A percentile compares a stretch with the other conserved stretches of the same genome.
Conservation (phyloP, 495 filamentous ascomycete genomes). For the Chaetomium fimeti region DNA sequence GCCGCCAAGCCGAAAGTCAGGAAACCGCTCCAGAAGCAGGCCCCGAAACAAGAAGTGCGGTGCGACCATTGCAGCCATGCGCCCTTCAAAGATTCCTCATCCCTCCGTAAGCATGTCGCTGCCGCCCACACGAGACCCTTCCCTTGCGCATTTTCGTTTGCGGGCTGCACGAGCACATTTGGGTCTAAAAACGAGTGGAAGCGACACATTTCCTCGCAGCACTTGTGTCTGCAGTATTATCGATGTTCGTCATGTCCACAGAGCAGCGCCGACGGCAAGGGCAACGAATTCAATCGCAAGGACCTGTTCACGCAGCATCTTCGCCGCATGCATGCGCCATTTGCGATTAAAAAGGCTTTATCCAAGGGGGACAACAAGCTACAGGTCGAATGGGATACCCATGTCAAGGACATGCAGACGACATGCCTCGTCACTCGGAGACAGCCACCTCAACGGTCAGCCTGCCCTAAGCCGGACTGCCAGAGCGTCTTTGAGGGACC, state of each 20-base stretch:
- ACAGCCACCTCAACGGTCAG: conserved; percentile 61
- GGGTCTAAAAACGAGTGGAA: conserved; percentile 94
- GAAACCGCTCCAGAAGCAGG: conserved; percentile 51
- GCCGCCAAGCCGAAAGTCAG: conserved; percentile 46
- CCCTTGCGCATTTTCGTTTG: conserved; percentile 77
- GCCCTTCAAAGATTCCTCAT: conserved; percentile 59
- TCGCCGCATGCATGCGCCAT: conserved; percentile 81
- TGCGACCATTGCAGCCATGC: conserved; percentile 56
- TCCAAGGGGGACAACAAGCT: conserved; percentile 54
- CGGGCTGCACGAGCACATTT: conserved; percentile 83
- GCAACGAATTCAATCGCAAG: conserved; percentile 77
- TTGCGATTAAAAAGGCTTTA: conserved; percentile 48
- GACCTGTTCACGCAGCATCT: conserved; percentile 94
- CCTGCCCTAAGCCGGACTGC: conserved; percentile 71
- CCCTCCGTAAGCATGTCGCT: conserved; percentile 58
- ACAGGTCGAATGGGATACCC: conserved; percentile 54
- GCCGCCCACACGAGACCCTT: conserved; percentile 69
- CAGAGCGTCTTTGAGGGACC: conserved; percentile 62
- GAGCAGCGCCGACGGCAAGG: conserved; percentile 58
- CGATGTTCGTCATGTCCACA: conserved; percentile 72
- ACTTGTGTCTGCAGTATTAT: conserved; percentile 81
- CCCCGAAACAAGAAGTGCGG: conserved; percentile 54
- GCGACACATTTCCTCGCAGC: conserved; percentile 84
- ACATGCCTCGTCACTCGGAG: conserved; percentile 70
- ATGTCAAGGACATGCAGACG: conserved; percentile 59